These are phyloP conservation scores for Gracilaria domingensis DNA, from an alignment of 23 red algal species.

Conservation along the genomic window DNA sequence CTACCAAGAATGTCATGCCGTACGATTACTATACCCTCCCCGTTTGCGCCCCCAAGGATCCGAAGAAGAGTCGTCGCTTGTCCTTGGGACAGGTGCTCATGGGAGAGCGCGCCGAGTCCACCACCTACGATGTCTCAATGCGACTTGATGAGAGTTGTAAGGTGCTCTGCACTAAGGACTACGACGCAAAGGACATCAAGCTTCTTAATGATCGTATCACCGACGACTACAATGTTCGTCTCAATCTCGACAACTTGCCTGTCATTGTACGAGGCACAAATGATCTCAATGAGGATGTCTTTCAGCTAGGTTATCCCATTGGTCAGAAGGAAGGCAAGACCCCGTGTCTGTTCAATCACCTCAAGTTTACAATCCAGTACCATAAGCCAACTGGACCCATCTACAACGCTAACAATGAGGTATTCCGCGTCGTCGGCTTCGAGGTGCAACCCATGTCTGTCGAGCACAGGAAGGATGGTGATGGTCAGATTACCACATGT, in stretches of 20 bases:
- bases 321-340: constrained; percentile 57
- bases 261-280: constrained; percentile 69
- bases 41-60: constrained; percentile 75
- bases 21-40: constrained; percentile 95
- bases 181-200: constrained; percentile 64
- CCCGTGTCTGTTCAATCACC: constrained; percentile 88
- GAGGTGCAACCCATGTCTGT: constrained; percentile 85
- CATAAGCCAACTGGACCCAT: constrained; percentile 75
- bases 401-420: constrained; percentile 14
- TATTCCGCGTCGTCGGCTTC: constrained; percentile 95
- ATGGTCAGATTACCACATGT: constrained; percentile 49
- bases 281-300: constrained; percentile 70
- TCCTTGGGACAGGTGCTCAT: constrained; percentile 89
- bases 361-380: constrained; percentile 86
- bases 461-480: constrained; percentile 44
- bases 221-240: constrained; percentile 75
- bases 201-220: constrained; percentile 72
- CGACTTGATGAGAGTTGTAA: constrained; percentile 81
- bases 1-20: constrained; percentile 80
- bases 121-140: constrained; percentile 86
- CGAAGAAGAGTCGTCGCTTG: constrained; percentile 36
- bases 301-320: constrained; percentile 88
- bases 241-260: constrained; percentile 97
- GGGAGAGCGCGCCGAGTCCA: constrained; percentile 84
- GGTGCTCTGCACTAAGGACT: constrained; percentile 84